Evolutionary conservation across 108 stramenopile species (phyloP).

Genomic region (Nitzschia palea): DNA sequence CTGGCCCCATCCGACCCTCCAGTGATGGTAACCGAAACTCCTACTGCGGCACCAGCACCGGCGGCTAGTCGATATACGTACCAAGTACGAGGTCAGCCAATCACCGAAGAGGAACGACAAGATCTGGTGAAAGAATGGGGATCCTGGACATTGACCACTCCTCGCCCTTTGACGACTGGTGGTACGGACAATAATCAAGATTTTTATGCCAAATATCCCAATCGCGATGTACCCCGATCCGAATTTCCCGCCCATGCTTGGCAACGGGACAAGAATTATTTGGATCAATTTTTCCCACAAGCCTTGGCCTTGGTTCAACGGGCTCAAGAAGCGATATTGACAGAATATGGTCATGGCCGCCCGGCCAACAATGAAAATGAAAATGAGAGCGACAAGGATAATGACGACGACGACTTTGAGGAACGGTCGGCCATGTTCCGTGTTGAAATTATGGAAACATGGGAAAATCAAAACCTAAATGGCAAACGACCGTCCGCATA

Average conservation of each 20-base stretch:
- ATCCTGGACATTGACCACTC: conserved; percentile 24
- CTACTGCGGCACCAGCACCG: too few species aligned
- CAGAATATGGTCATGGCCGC: conserved; percentile 58
- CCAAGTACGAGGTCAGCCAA: conserved; percentile 20
- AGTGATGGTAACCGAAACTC: too few species aligned
- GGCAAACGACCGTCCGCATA: background rate
- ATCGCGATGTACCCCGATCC: conserved; percentile 47
- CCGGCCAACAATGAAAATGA: background rate
- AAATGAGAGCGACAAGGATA: background rate
- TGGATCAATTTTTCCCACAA: conserved; percentile 58
- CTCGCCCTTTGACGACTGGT: background rate
- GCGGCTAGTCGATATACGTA: conserved; percentile 24
- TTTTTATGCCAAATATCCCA: conserved; percentile 39
- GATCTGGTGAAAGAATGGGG: conserved; percentile 36
- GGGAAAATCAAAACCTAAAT: background rate
- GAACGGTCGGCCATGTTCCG: conserved; percentile 20
- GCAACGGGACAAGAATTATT: conserved; percentile 68
- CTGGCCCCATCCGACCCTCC: too few species aligned
- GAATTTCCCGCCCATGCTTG: conserved; percentile 52
- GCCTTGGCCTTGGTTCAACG: conserved; percentile 60
- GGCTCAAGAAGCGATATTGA: conserved; percentile 63
- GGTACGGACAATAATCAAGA: conserved; percentile 16
- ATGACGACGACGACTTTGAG: background rate
- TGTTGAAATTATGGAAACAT: conserved; percentile 12
- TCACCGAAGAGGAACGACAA: conserved; percentile 15